Conservation (phyloP, 2,329 filamentous ascomycete species). For the Cytospora piceicola region DNA sequence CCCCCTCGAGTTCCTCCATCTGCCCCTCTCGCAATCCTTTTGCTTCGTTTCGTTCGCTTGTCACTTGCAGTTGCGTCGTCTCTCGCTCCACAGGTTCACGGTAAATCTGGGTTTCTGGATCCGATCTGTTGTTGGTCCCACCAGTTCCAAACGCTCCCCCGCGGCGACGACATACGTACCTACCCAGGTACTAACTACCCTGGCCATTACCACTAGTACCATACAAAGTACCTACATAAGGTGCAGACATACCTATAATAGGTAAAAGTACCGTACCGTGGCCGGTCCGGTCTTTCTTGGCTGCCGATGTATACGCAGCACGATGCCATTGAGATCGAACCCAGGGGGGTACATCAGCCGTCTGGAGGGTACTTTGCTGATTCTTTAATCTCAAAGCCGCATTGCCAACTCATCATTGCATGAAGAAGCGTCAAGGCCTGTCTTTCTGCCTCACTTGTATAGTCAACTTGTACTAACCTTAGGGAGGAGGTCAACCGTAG, state of each 20-base stretch:
- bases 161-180: neutral
- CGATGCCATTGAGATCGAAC: slow-evolving; percentile 9
- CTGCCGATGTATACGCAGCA: neutral
- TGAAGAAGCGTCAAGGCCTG: slow-evolving; percentile 54
- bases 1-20: neutral
- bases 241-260: neutral
- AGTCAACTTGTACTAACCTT: slow-evolving; percentile 32
- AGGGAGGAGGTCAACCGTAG: neutral
- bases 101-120: slow-evolving; percentile 20
- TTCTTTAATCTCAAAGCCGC: slow-evolving; percentile 60
- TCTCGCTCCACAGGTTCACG: slow-evolving; percentile 22
- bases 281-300: neutral
- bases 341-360: slow-evolving; percentile 22
- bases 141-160: neutral
- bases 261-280: neutral
- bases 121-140: slow-evolving; percentile 15
- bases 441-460: slow-evolving; percentile 45
- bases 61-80: neutral
- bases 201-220: neutral
- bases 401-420: slow-evolving; percentile 81
- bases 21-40: slow-evolving; percentile 12
- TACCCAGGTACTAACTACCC: too few relatives aligned
- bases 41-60: neutral
- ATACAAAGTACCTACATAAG: neutral
- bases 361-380: slow-evolving; percentile 26